Percentiles rank a stretch among this genome's conserved stretches.
Evolutionary conservation across 768 basidiomycete genomes (phyloP).

Genomic region (Leccinum imitatum): DNA sequence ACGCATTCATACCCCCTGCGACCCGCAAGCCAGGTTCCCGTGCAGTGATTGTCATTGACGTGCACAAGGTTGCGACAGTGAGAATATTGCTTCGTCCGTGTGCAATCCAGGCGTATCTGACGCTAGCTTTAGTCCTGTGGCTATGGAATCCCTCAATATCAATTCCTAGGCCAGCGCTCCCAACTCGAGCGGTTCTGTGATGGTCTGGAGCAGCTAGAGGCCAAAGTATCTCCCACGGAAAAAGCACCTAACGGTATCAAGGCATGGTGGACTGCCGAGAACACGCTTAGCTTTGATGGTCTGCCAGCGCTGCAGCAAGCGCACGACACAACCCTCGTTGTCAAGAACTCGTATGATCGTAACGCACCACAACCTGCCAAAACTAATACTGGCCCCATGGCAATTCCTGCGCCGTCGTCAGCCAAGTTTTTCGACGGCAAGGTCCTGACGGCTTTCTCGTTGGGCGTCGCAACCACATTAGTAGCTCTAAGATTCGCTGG

Average conservation of each 20-base stretch:
- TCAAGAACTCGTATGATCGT: slow-evolving; percentile 25
- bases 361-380: slow-evolving; percentile 9
- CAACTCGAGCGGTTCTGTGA: slow-evolving; percentile 47
- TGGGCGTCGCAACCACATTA: slow-evolving; percentile 27
- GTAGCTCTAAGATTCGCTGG: slow-evolving; percentile 9
- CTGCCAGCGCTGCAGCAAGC: slow-evolving; percentile 47
- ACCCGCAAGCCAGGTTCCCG: slow-evolving; percentile 56
- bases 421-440: slow-evolving; percentile 3
- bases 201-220: slow-evolving; percentile 45
- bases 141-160: slow-evolving; percentile 60
- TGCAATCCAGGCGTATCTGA: background rate
- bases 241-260: slow-evolving; percentile 45
- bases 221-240: slow-evolving; percentile 16
- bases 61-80: slow-evolving; percentile 56
- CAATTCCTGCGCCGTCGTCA: background rate
- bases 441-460: slow-evolving; percentile 29
- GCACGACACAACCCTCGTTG: slow-evolving; percentile 12
- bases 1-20: slow-evolving; percentile 45
- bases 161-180: slow-evolving; percentile 55
- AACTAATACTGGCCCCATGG: background rate
- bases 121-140: slow-evolving; percentile 56
- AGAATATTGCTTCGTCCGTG: slow-evolving; percentile 12
- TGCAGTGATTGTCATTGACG: slow-evolving; percentile 57
- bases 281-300: slow-evolving; percentile 54
- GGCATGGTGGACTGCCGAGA: slow-evolving; percentile 53